phyloP scores from a whole-genome alignment of 2,329 filamentous ascomycete species.

The Torrubiella hemipterigena region DNA sequence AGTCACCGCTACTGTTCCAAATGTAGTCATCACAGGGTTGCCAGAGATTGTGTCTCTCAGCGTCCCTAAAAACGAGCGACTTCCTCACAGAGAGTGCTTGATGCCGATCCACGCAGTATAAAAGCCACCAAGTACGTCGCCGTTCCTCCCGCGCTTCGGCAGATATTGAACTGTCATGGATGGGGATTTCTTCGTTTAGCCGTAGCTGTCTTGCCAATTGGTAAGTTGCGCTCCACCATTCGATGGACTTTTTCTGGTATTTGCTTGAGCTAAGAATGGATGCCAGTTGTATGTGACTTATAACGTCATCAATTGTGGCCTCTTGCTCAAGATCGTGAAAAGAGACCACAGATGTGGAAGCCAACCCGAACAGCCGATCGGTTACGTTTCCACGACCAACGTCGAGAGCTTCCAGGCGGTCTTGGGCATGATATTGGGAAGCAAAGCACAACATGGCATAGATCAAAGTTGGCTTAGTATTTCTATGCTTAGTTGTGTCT shows the following conservation, averaged over 20 bases:
- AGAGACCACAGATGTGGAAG: neutral
- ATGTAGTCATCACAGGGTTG: neutral
- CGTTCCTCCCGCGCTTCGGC: neutral
- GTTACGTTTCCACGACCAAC: neutral
- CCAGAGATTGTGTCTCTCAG: neutral
- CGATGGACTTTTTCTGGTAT: slow-evolving; percentile 1
- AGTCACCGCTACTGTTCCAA: neutral
- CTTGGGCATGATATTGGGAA: neutral
- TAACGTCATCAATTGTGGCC: neutral
- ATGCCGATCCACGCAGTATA: slow-evolving; percentile 1
- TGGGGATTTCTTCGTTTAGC: neutral
- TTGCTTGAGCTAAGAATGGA: neutral
- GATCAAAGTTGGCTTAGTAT: neutral
- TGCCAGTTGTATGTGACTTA: neutral
- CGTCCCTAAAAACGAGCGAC: neutral
- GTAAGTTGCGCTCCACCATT: slow-evolving; percentile 1
- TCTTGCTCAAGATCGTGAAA: neutral
- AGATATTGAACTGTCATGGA: neutral
- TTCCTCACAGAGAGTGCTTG: neutral
- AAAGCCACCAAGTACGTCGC: neutral
- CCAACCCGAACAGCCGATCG: neutral
- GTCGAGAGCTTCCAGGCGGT: neutral
- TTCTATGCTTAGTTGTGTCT: neutral
- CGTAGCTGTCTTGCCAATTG: neutral
- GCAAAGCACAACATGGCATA: neutral